These are phyloP conservation scores for Penicillium atrosanguineum DNA, from an alignment of 495 filamentous ascomycete genomes.

Conservation along the genomic window DNA sequence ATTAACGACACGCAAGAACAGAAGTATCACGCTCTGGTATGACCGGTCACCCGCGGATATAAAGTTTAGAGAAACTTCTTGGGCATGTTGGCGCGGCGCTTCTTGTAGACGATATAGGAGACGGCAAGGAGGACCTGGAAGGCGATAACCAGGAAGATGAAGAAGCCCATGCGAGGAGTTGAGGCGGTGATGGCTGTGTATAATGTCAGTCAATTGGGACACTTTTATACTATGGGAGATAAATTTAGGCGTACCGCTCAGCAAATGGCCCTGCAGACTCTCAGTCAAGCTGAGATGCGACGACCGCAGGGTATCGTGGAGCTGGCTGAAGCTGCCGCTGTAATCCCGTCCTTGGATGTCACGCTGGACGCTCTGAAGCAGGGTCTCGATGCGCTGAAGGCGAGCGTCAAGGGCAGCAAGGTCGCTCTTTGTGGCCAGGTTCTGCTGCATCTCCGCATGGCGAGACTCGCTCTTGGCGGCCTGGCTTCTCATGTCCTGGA, in stretches of 20 bases:
- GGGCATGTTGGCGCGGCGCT: conserved; percentile 66
- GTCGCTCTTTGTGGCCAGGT: conserved; percentile 45
- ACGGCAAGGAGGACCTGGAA: conserved; percentile 69
- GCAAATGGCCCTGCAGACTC: conserved; percentile 39
- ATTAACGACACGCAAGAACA: conserved; percentile 18
- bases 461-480: conserved; percentile 52
- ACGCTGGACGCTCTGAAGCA: conserved; percentile 52
- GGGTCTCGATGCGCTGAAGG: conserved; percentile 57
- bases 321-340: conserved; percentile 61
- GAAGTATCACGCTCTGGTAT: conserved; percentile 1
- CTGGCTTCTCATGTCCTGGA: conserved; percentile 56
- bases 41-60: background rate
- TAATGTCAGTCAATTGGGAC: conserved; percentile 9
- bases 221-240: background rate
- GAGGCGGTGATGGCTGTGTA: conserved; percentile 56
- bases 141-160: conserved; percentile 71
- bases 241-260: conserved; percentile 27
- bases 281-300: conserved; percentile 67
- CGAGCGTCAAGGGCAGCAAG: conserved; percentile 54
- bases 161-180: conserved; percentile 65
- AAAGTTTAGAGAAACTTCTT: conserved; percentile 83
- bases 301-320: conserved; percentile 70
- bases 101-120: conserved; percentile 79
- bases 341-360: conserved; percentile 74
- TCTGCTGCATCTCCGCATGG: conserved; percentile 55